Percentiles rank a stretch among this genome's conserved stretches.
These are phyloP conservation scores for Umbelopsis sp. DNA, from an alignment of 192 early-diverging fungal genomes.

Conservation along the genomic window DNA sequence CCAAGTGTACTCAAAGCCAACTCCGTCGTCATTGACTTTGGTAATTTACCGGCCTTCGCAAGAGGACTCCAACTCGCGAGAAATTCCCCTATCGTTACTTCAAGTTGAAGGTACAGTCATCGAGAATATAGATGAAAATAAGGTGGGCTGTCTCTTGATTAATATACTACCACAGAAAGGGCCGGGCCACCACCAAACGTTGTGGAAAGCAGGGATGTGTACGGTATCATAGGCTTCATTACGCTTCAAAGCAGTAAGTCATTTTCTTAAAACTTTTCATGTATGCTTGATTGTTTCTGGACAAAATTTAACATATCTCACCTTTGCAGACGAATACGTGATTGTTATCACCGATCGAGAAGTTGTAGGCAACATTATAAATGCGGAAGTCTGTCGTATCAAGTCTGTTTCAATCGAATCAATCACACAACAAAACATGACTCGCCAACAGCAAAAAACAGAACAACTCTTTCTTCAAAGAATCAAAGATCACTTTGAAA, in stretches of 20 bases:
- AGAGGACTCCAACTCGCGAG: not conserved
- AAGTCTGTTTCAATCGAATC: constrained; percentile 3
- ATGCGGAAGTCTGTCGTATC: constrained; percentile 61
- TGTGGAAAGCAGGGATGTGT: constrained; percentile 9
- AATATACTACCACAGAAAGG: not conserved
- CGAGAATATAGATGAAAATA: not conserved
- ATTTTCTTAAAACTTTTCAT: not conserved
- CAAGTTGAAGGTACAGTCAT: not conserved
- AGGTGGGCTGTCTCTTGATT: not conserved
- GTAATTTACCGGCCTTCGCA: not conserved
- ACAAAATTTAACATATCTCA: not conserved
- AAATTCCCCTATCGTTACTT: not conserved
- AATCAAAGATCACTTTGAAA: not conserved
- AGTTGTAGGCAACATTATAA: constrained; percentile 58
- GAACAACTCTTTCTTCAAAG: constrained; percentile 3
- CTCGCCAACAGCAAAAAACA: not conserved
- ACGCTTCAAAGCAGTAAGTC: constrained; percentile 1
- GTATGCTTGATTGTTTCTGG: not conserved
- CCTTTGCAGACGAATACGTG: constrained; percentile 48
- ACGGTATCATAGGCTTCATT: constrained; percentile 11
- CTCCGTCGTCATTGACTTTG: not conserved
- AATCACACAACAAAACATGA: not conserved
- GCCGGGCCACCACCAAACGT: not conserved
- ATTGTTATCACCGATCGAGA: constrained; percentile 72
- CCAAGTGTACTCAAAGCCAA: not conserved